Evolutionary conservation across 1,284 basidiomycete species (phyloP), one percentile per base, ranked within the genome.

Genomic region (Volvariella surrecta): DNA sequence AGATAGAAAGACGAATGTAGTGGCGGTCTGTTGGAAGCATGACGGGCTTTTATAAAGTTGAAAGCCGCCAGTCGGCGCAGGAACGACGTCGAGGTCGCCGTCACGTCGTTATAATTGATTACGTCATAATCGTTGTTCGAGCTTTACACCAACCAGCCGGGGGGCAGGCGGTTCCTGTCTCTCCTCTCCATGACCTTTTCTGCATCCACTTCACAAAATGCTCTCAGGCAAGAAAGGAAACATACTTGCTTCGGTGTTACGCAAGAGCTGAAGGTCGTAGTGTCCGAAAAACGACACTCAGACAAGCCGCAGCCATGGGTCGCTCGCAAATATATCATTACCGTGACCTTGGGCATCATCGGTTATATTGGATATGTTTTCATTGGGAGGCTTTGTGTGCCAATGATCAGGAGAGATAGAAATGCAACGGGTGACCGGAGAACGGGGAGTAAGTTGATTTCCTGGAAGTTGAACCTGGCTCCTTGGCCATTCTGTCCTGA

Each of bases 311-410:
- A 79, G 53, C 73, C 79, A 49, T 83, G 79, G 80, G 59, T 80
- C 45, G 65, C 70, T 19, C 71, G 67, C 50, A 85, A 85, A 61
- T 52, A 80, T 35, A 67, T 75, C 53, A 64, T 84, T 7, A 65
- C 57, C 4, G 39, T 83, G 0, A 71, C 74, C 0, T 18, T 70
- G 15, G 78, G 62, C 0, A 68, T 83, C 45, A 74, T 80, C 48
- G 73, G 54, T 0, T 83, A 82, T 54, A 54, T 76, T 1, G 76
- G 64, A 45, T 90, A 89, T 60, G 86, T 88, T 7, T 83, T 82
- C 52, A 70, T 86, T 32, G 82, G 72, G 1, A 59, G 79, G 30
- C 65, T 88, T 2, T 82, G 78, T 52, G 64, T 79, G 13, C 75
- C 78, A 2, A 77, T 83, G 69, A 72, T 88, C 17, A 67, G 64